Conservation (phyloP, 371 early-diverging fungal genomes). For the Mortierella polycephala region DNA sequence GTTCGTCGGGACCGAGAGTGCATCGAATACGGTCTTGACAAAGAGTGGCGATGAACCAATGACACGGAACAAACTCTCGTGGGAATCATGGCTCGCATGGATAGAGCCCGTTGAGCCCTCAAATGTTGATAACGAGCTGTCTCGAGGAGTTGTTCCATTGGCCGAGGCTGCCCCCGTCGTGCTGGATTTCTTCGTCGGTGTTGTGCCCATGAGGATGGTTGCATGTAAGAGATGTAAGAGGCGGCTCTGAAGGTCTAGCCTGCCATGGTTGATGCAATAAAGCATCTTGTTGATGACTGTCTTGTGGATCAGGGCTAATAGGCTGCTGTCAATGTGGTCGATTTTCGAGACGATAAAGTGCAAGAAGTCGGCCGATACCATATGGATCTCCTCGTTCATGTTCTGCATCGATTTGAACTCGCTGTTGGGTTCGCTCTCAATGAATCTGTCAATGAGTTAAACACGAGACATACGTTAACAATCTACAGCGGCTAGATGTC, state of each 20-base stretch:
- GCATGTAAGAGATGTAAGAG: slow-evolving; percentile 75
- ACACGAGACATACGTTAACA: no score
- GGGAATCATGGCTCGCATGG: slow-evolving; percentile 12
- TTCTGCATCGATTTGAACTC: slow-evolving; percentile 40
- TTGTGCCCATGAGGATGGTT: slow-evolving; percentile 62
- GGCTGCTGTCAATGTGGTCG: slow-evolving; percentile 62
- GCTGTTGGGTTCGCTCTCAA: slow-evolving; percentile 48
- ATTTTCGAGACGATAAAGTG: slow-evolving; percentile 68
- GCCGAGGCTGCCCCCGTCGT: slow-evolving; percentile 4
- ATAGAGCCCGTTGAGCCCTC: slow-evolving; percentile 21
- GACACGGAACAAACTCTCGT: slow-evolving; percentile 45
- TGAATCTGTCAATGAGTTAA: slow-evolving; percentile 18
- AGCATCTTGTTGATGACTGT: slow-evolving; percentile 68
- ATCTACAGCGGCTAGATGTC: no score
- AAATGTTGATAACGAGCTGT: slow-evolving; percentile 33
- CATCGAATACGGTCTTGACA: slow-evolving; percentile 71
- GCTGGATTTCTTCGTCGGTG: slow-evolving; percentile 23
- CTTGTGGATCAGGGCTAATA: slow-evolving; percentile 68
- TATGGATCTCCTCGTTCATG: slow-evolving; percentile 64
- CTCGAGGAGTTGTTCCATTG: slow-evolving; percentile 22
- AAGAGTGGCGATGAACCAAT: slow-evolving; percentile 63
- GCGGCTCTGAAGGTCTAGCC: slow-evolving; percentile 77
- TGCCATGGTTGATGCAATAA: slow-evolving; percentile 64
- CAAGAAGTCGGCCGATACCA: slow-evolving; percentile 72
- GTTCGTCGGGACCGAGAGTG: slow-evolving; percentile 66